A percentile compares a stretch with the other conserved stretches of the same genome.
phyloP scores from a whole-genome alignment of 2,329 filamentous ascomycete species.

The Xylaria sp. region DNA sequence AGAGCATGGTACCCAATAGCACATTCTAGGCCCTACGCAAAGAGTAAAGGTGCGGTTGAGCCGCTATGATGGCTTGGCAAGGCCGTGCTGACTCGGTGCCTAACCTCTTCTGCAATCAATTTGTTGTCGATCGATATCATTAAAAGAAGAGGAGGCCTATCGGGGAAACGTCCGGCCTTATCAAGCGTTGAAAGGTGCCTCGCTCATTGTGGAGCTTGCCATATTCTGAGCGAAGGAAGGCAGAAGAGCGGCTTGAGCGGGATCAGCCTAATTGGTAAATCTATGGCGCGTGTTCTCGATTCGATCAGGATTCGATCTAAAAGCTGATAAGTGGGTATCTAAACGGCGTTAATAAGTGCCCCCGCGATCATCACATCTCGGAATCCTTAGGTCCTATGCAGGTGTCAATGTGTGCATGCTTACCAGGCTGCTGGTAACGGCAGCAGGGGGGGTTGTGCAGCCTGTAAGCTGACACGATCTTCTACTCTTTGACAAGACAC shows the following conservation, averaged over 20 bases:
- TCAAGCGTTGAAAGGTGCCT: conserved; percentile 16
- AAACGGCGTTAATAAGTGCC: neutral
- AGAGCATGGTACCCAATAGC: conserved; percentile 2
- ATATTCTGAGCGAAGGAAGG: conserved; percentile 3
- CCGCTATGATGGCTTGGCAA: conserved; percentile 26
- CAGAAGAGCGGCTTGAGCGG: neutral
- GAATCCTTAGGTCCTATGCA: conserved; percentile 4
- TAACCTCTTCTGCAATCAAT: conserved; percentile 11
- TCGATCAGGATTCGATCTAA: no score
- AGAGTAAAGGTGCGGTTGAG: neutral
- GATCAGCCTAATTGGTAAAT: neutral
- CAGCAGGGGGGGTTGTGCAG: conserved; percentile 16
- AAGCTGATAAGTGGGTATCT: conserved; percentile 21
- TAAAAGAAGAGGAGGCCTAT: conserved; percentile 21
- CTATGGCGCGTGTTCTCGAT: neutral
- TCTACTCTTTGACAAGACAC: neutral
- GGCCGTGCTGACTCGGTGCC: conserved; percentile 18
- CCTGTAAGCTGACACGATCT: conserved; percentile 13
- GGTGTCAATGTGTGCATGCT: neutral
- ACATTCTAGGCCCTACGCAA: neutral
- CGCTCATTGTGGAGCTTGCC: conserved; percentile 14
- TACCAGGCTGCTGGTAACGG: conserved; percentile 23
- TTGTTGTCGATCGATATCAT: conserved; percentile 17
- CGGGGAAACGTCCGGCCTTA: conserved; percentile 16
- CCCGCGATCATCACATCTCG: conserved; percentile 4